These are phyloP conservation scores for Corynespora cassiicola DNA, from an alignment of 2,329 filamentous ascomycete species.

Conservation along the genomic window DNA sequence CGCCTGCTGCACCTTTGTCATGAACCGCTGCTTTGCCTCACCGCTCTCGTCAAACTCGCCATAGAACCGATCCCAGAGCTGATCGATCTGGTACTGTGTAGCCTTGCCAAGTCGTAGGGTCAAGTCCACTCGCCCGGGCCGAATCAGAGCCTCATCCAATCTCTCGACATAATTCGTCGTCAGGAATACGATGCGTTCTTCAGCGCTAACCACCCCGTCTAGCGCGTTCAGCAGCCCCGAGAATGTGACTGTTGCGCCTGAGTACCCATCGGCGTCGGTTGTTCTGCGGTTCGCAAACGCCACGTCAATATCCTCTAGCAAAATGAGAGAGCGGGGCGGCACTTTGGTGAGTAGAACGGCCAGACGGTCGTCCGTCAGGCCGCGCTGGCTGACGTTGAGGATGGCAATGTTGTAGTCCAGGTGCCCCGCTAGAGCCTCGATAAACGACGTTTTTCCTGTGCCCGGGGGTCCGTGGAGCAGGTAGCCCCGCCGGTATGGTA, in stretches of 20 bases:
- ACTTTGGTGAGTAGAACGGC: constrained; percentile 86
- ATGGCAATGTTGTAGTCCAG: constrained; percentile 92
- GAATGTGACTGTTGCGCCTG: constrained; percentile 88
- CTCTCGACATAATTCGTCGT: constrained; percentile 95
- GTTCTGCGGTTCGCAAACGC: constrained; percentile 84
- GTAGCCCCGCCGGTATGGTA: constrained; percentile 90
- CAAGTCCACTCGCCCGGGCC: constrained; percentile 93
- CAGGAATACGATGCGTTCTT: constrained; percentile 91
- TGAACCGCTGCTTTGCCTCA: constrained; percentile 70
- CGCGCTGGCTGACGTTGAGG: constrained; percentile 87
- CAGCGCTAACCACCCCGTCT: constrained; percentile 92
- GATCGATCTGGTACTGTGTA: constrained; percentile 79
- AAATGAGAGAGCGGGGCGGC: constrained; percentile 79
- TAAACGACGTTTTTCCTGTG: constrained; percentile 94
- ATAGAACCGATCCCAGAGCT: constrained; percentile 96
- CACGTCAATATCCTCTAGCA: constrained; percentile 90
- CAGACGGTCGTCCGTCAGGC: constrained; percentile 86
- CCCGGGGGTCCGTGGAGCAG: constrained; percentile 88
- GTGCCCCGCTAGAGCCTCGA: constrained; percentile 92
- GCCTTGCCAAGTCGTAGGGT: constrained; percentile 89
- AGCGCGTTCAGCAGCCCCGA: constrained; percentile 76
- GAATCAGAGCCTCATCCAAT: constrained; percentile 85
- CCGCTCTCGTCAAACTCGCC: constrained; percentile 76
- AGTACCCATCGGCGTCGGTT: constrained; percentile 81
- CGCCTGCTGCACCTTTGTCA: constrained; percentile 71